Conservation (phyloP, 1,284 basidiomycete genomes). For the Papiliotrema laurentii region DNA sequence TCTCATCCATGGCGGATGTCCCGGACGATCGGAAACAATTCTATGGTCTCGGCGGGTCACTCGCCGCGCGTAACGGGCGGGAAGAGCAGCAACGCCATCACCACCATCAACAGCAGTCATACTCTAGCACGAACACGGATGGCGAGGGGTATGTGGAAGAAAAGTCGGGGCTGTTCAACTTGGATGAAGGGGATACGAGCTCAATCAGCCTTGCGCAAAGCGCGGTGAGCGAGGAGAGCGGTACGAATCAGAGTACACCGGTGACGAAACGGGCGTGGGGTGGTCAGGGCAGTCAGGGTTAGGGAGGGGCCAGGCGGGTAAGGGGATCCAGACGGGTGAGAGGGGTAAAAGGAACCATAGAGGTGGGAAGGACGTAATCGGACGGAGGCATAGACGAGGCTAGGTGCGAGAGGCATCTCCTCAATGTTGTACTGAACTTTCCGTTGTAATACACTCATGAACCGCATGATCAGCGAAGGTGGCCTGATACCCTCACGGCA, state of each 20-base stretch:
- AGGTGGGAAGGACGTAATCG: no score
- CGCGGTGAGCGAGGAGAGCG: not conserved
- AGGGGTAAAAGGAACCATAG: no score
- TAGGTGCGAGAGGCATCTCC: no score
- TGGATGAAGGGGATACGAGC: not conserved
- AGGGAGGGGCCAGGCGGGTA: no score
- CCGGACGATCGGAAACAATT: not conserved
- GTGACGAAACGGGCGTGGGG: no score
- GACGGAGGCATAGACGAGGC: no score
- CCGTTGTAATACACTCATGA: no score
- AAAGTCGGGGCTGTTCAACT: not conserved
- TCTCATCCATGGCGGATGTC: constrained; percentile 3
- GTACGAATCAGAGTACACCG: not conserved
- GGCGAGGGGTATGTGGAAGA: not conserved
- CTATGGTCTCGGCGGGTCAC: not conserved
- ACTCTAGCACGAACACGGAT: constrained; percentile 1
- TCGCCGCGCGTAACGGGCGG: not conserved
- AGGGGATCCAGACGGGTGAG: no score
- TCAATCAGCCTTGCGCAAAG: not conserved
- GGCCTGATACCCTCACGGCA: no score
- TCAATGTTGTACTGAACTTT: no score
- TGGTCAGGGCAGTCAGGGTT: no score
- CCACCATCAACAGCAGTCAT: not conserved
- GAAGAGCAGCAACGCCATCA: not conserved
- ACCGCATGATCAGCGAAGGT: no score